Evolutionary conservation across 2,329 filamentous ascomycete genomes (phyloP), one percentile per base, ranked within the genome.

Genomic region (Pseudogymnoascus sp.): DNA sequence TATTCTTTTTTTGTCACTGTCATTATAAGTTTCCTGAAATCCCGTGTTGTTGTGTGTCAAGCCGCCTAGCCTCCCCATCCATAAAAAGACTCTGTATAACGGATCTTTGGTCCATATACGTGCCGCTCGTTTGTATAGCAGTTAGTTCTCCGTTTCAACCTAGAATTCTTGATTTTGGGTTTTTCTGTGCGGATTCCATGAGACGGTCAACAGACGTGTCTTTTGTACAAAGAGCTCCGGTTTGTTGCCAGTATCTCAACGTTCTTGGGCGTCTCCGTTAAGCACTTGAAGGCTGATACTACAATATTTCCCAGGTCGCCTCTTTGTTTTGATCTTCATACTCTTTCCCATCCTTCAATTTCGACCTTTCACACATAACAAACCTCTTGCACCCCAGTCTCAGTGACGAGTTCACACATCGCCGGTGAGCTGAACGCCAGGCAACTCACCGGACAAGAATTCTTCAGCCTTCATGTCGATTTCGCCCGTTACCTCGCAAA

Each of bases 51-150:
- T 56, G 50, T 53, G 46, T 56, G 28, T 56, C 50, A 56, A 56
- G 50, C 50, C 28, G 50, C 50, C 28, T 18, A 16, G 50, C 50
- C 50, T 56, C 50, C 18, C 28, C 50, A 18, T 14, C n/a, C 50
- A 56, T 56, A 56, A 56, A 53, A 56, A 56, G 50, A 56, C 23
- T 60, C 16, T 60, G 59, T 40, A 40, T 60, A 60, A 25, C 38
- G 7, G 34, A 40, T 60, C 34, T 40, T 34, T 60, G 25, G 59
- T 60, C 59, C 59, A 60, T 60, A 60, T 60, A 60, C 18, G 28
- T 60, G 18, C 59, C 18, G 18, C 59, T 60, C 36, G 36, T 60
- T 60, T 60, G 23, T 11, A 38, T 38, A 42, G 34, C 59, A 38
- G 34, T 38, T 60, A 21, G 23, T 60, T 25, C 11, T 38, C 21